These are phyloP conservation scores for Erodium moschatum DNA, from an alignment of 441 rosid genomes.

Conservation along the genomic window DNA sequence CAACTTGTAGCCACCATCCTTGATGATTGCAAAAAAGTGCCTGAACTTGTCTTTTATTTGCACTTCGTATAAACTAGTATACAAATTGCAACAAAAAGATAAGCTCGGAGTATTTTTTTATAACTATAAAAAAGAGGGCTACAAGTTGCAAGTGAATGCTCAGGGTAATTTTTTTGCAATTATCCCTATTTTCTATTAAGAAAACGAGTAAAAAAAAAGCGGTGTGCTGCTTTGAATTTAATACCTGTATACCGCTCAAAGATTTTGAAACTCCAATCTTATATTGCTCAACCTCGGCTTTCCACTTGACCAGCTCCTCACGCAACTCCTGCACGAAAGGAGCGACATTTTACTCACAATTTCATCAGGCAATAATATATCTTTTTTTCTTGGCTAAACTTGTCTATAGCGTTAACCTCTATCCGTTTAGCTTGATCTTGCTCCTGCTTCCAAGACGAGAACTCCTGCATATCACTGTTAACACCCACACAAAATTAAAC, in stretches of 20 bases:
- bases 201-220: conserved; percentile 1
- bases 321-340: conserved; percentile 35
- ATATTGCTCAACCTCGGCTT: conserved; percentile 48
- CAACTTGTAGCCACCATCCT: no score
- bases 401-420: conserved; percentile 39
- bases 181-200: neutral
- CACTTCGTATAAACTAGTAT: no score
- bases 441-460: conserved; percentile 38
- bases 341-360: neutral
- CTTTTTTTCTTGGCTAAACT: conserved; percentile 7
- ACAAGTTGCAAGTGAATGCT: no score
- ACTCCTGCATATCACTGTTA: conserved; percentile 50
- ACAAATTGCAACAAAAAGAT: no score
- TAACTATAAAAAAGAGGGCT: no score
- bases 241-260: conserved; percentile 63
- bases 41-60: no score
- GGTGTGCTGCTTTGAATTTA: neutral
- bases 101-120: no score
- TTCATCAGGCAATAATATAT: conserved; percentile 13
- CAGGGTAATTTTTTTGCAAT: no score
- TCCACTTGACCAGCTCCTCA: conserved; percentile 55
- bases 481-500: conserved; percentile 11
- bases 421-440: conserved; percentile 34
- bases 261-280: conserved; percentile 54
- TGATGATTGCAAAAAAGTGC: no score